Base-by-base conservation (phyloP, 2,329 filamentous ascomycete genomes). In the Colletotrichum sp. region DNA sequence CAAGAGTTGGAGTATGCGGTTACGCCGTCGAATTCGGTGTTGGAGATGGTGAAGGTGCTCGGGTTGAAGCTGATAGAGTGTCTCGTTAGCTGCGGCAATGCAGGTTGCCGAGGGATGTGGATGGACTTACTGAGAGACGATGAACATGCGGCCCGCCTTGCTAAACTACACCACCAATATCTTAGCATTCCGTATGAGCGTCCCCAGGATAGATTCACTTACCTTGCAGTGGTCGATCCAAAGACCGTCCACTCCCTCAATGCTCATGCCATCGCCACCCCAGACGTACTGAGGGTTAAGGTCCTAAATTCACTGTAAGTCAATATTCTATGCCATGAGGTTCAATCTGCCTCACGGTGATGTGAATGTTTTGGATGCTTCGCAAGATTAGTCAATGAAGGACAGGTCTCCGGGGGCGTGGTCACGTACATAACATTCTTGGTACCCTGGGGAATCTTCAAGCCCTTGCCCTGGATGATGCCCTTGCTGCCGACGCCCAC, bases 391-490 rank as follows among this genome's bases (percentile, higher is more conserved):
- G 24, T 13, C 55, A 16, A 18, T 9, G 55, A 9, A 18, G 3
- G 3, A 26, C 2, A 16, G n/a, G 24, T 26, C 3, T 28, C 8
- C 8, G 13, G 12, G 26, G 21, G 7, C 55, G 6, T 18, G 24
- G 8, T 8, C 7, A 26, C 21, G 7, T 16, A 89, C 79, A 67
- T 67, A 80, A 93, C 83, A 81, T 92, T 92, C 74, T 79, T 81
- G 80, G 81, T 86, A 30, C 85, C 86, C 65, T 84, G 84, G 78
- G 80, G 82, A 24, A 90, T 85, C 43, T 88, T 86, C 26, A 91
- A 82, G 74, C 90, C 90, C 84, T 91, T 91, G 79, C 90, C 90
- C 80, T 87, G 88, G 82, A 92, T 91, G 57, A 91, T 81, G 81
- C 89, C 90, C 77, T 85, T 85, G 79, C 80, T 82, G 71, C 90